A percentile compares a stretch with the other conserved stretches of the same genome.
Evolutionary conservation across 345 rosid genomes (phyloP).

Genomic region (Syzygium aqueum): DNA sequence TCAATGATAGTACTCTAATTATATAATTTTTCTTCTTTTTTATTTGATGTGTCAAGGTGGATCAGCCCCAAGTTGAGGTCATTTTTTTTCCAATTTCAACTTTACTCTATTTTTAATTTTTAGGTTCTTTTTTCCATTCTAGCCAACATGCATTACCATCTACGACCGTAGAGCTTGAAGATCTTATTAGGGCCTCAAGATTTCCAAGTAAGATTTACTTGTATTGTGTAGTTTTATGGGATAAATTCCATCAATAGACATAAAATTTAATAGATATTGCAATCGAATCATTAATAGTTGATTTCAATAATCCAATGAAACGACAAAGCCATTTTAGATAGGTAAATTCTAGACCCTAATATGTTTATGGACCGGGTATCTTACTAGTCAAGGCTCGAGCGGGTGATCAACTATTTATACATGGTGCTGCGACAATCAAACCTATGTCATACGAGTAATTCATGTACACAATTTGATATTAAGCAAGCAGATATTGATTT

Average conservation of each 20-base stretch:
- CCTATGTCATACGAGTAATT: not conserved
- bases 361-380: not conserved
- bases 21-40: not conserved
- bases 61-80: not conserved
- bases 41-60: not conserved
- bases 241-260: not conserved
- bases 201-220: not conserved
- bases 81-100: not conserved
- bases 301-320: not conserved
- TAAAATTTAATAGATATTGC: not conserved
- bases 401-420: not conserved
- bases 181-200: not conserved
- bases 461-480: not conserved
- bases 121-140: not conserved
- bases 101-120: not conserved
- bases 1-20: too few species aligned
- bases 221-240: not conserved
- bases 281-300: not conserved
- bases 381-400: not conserved
- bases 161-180: not conserved
- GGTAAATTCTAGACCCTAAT: not conserved
- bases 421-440: not conserved
- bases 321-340: not conserved
- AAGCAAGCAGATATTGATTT: not conserved
- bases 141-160: not conserved